Conservation (phyloP, 2,329 filamentous ascomycete genomes). For the Colletotrichum lindemuthianum region DNA sequence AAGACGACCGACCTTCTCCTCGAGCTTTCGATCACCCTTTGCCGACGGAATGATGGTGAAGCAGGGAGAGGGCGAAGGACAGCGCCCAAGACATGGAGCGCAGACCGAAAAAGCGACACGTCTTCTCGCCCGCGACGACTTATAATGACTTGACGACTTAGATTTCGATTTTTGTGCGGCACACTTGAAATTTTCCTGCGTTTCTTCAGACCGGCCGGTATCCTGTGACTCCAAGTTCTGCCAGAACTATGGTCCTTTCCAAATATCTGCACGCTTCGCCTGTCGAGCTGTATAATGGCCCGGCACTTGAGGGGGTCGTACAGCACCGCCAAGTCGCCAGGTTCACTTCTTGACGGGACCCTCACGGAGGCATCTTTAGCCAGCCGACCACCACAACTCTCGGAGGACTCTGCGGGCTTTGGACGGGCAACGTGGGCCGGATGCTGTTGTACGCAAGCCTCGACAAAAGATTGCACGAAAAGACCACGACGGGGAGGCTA, state of each 20-base stretch:
- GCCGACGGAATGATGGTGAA: not conserved
- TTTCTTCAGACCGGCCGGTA: constrained; percentile 29
- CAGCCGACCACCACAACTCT: constrained; percentile 20
- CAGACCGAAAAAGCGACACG: constrained; percentile 38
- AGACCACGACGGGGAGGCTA: constrained; percentile 29
- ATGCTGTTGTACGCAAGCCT: not conserved
- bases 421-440: no score
- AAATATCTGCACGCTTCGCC: constrained; percentile 2
- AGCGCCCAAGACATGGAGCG: constrained; percentile 10
- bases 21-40: no score
- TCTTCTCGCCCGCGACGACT: constrained; percentile 39
- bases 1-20: no score
- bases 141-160: constrained; percentile 38
- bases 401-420: not conserved
- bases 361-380: constrained; percentile 31
- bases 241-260: not conserved
- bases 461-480: constrained; percentile 33
- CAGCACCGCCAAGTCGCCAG: constrained; percentile 27
- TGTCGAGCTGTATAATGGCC: constrained; percentile 13
- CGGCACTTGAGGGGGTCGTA: constrained; percentile 33
- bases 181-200: constrained; percentile 32
- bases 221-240: constrained; percentile 3
- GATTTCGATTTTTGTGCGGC: constrained; percentile 36
- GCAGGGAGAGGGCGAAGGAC: not conserved
- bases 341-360: constrained; percentile 11